Conservation (phyloP, 805 yeast species). For the Huiozyma naganishii region DNA sequence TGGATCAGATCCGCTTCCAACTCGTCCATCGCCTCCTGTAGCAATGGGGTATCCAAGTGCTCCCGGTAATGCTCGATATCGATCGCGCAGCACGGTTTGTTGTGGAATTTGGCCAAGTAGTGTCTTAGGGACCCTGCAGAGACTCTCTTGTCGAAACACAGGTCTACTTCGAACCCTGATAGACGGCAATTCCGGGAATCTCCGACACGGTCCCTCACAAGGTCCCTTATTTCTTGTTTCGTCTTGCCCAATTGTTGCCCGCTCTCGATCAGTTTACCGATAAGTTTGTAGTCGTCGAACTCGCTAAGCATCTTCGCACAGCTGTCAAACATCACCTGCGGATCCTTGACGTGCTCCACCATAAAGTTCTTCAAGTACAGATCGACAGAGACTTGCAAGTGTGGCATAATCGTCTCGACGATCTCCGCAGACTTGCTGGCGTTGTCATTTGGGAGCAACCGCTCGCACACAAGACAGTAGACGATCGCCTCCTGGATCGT, state of each 20-base stretch:
- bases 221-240: constrained; percentile 23
- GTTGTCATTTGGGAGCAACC: constrained; percentile 17
- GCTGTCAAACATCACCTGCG: constrained; percentile 34
- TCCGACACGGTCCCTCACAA: constrained; percentile 20
- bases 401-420: constrained; percentile 26
- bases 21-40: constrained; percentile 10
- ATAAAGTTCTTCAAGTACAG: constrained; percentile 52
- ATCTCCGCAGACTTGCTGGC: constrained; percentile 28
- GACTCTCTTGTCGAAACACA: constrained; percentile 9
- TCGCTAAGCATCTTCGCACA: constrained; percentile 38
- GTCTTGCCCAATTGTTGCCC: constrained; percentile 52
- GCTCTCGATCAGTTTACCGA: constrained; percentile 32
- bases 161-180: constrained; percentile 40
- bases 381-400: constrained; percentile 32
- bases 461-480: constrained; percentile 39
- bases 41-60: constrained; percentile 17
- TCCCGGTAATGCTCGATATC: constrained; percentile 39
- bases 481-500: constrained; percentile 60
- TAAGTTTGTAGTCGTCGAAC: constrained; percentile 56
- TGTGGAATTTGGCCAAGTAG: constrained; percentile 38
- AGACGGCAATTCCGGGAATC: constrained; percentile 47
- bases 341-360: constrained; percentile 37
- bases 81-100: constrained; percentile 53
- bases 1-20: constrained; percentile 35
- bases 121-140: constrained; percentile 24